Evolutionary conservation across 225 moss, liverwort and hornwort genomes (phyloP).

Genomic region (Asterella californica): DNA sequence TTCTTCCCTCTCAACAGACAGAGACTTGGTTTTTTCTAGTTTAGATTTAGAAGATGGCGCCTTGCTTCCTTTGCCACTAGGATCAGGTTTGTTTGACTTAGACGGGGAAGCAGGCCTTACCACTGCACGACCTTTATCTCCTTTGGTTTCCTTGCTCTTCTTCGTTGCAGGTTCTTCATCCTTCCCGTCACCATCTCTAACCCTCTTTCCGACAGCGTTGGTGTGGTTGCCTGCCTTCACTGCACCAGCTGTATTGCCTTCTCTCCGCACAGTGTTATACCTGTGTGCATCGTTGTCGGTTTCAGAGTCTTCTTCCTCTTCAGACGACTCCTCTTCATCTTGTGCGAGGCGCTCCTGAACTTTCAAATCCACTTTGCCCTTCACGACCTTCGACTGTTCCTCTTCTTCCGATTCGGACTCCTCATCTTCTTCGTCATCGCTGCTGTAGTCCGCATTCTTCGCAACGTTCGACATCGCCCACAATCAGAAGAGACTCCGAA

Average conservation of each 20-base stretch:
- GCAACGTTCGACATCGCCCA: constrained; percentile 5
- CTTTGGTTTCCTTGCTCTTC: constrained; percentile 11
- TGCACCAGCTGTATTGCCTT: background rate
- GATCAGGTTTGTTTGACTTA: background rate
- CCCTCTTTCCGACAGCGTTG: background rate
- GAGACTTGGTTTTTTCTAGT: background rate
- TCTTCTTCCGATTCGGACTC: background rate
- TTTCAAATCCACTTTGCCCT: background rate
- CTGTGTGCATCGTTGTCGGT: constrained; percentile 8
- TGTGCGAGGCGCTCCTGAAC: background rate
- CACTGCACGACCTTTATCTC: background rate
- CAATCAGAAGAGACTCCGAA: background rate
- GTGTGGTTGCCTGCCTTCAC: background rate
- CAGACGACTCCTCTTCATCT: constrained; percentile 5
- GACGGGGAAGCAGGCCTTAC: background rate
- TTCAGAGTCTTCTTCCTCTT: constrained; percentile 9
- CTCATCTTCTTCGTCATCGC: constrained; percentile 8
- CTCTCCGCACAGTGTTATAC: constrained; percentile 5
- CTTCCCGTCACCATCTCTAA: background rate
- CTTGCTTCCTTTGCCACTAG: background rate
- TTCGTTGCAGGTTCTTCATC: constrained; percentile 1
- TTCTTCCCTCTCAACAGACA: background rate
- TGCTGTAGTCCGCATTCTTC: constrained; percentile 9
- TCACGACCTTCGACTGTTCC: background rate
- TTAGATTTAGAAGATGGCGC: background rate